Evolutionary conservation across 164 flowering plant genomes (phyloP).

Genomic region (Berberis thunbergii): DNA sequence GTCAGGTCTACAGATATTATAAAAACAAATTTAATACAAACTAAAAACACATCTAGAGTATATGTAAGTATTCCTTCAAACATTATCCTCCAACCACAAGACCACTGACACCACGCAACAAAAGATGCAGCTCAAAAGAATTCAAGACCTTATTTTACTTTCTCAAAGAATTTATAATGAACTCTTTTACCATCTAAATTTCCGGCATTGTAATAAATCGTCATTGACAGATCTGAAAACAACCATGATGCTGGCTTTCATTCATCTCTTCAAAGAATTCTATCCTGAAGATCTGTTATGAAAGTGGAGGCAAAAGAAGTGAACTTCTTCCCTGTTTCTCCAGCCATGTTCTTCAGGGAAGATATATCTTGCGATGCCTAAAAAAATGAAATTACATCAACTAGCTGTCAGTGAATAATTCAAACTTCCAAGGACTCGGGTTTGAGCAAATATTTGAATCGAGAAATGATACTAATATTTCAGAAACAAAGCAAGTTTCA

Average conservation of each 20-base stretch:
- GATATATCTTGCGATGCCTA: slow-evolving; percentile 94
- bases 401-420: neutral
- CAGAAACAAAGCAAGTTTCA: no score
- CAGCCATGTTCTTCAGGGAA: slow-evolving; percentile 85
- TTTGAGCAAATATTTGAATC: no score
- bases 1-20: neutral
- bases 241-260: neutral
- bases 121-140: neutral
- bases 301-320: slow-evolving; percentile 65
- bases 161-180: slow-evolving; percentile 20
- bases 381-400: neutral
- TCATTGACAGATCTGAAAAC: slow-evolving; percentile 1
- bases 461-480: no score
- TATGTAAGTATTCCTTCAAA: neutral
- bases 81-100: neutral
- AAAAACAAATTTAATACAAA: neutral
- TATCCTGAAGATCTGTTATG: slow-evolving; percentile 82
- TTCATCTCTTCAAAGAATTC: slow-evolving; percentile 49
- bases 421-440: neutral
- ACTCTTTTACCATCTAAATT: slow-evolving; percentile 24
- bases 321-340: slow-evolving; percentile 94
- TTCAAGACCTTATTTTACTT: slow-evolving; percentile 18
- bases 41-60: neutral
- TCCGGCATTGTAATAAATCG: slow-evolving; percentile 9
- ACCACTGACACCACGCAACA: neutral